phyloP scores from a whole-genome alignment of 2,329 filamentous ascomycete genomes.

The Diplodia corticola region DNA sequence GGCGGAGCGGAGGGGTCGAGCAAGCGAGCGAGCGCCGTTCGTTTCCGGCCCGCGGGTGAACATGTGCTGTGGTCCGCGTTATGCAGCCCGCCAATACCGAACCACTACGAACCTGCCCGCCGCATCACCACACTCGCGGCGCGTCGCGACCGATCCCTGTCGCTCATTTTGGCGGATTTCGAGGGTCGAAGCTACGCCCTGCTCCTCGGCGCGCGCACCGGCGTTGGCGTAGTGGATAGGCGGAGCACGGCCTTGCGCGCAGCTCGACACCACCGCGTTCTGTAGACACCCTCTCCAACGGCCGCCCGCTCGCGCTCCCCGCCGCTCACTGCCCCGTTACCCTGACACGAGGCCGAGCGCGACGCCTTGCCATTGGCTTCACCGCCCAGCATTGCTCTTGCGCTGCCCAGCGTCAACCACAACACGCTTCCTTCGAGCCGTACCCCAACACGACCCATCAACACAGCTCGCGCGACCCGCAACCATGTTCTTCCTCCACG shows the following conservation, averaged over 20 bases:
- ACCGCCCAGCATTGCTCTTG: no score
- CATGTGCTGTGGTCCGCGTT: no score
- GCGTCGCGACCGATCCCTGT: not conserved
- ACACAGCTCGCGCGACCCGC: conserved; percentile 22
- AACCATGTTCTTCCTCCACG: conserved; percentile 96
- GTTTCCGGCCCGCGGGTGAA: no score
- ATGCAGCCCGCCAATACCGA: no score
- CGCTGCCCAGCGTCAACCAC: no score
- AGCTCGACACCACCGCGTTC: conserved; percentile 7
- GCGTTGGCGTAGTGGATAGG: not conserved
- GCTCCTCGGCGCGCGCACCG: not conserved
- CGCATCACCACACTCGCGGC: not conserved
- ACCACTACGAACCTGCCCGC: not conserved
- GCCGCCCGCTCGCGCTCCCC: not conserved
- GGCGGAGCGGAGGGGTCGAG: not conserved
- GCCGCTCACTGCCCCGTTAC: not conserved
- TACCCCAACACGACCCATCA: not conserved
- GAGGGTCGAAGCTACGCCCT: not conserved
- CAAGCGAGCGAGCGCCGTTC: not conserved
- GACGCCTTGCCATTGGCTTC: no score
- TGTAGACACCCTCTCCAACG: not conserved
- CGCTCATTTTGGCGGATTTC: not conserved
- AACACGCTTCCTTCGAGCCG: no score
- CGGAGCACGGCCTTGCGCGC: conserved; percentile 6
- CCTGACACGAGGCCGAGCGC: no score